Conservation (phyloP, 176 grass and related monocot species). For the Metroxylon sagu region DNA sequence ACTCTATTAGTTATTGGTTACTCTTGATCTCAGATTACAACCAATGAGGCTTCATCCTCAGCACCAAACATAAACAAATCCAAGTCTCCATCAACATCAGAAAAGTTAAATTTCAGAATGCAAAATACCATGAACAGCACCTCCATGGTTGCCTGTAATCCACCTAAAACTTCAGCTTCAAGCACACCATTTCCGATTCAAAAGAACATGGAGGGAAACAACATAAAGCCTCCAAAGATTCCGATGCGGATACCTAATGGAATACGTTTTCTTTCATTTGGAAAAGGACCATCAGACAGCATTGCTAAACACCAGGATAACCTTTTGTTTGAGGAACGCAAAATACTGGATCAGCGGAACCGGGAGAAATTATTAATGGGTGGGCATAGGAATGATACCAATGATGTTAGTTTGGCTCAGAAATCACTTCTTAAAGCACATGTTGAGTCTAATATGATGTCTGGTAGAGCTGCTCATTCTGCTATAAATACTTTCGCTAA, state of each 20-base stretch:
- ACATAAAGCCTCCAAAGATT: conserved; percentile 24
- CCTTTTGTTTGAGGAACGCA: conserved; percentile 19
- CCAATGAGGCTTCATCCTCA: conserved; percentile 30
- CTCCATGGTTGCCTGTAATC: conserved; percentile 15
- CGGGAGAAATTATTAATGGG: conserved; percentile 14
- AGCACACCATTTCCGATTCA: conserved; percentile 18
- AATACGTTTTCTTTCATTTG: conserved; percentile 57
- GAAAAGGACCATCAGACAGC: conserved; percentile 19
- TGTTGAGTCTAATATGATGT: not conserved
- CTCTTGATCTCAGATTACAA: conserved; percentile 32
- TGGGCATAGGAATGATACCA: conserved; percentile 7
- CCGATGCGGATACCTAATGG: conserved; percentile 54
- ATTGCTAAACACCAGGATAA: not conserved
- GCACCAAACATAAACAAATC: conserved; percentile 31
- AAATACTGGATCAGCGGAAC: conserved; percentile 11
- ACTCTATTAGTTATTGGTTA: conserved; percentile 13
- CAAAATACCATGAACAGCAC: conserved; percentile 36
- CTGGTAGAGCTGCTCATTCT: too few species aligned
- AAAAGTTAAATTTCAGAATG: conserved; percentile 31
- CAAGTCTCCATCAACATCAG: conserved; percentile 21
- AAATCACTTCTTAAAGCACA: conserved; percentile 12
- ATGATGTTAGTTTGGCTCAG: not conserved
- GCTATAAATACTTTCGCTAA: too few species aligned
- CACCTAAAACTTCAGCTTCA: conserved; percentile 16
- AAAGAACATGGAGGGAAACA: conserved; percentile 25